Evolutionary conservation across 106 monocot species (phyloP).

Genomic region (Amphibolis antarctica): DNA sequence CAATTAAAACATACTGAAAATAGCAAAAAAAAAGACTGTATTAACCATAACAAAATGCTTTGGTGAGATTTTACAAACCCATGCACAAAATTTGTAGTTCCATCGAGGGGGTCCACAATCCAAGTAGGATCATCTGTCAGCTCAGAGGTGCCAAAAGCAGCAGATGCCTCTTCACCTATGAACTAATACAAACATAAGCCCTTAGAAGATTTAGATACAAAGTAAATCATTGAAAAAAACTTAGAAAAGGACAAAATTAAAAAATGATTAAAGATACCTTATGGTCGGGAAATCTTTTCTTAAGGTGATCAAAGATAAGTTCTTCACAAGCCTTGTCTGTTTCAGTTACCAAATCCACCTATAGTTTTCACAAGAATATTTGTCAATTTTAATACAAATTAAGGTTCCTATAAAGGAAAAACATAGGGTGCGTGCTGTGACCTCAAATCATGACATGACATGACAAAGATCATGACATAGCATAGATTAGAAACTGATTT

Average conservation of each 20-base stretch:
- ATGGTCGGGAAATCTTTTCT: constrained; percentile 68
- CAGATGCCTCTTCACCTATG: constrained; percentile 89
- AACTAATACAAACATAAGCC: constrained; percentile 26
- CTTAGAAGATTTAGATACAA: background rate
- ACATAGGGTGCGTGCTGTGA: too few species aligned
- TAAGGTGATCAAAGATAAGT: constrained; percentile 71
- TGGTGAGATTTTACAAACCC: constrained; percentile 31
- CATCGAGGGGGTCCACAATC: constrained; percentile 98
- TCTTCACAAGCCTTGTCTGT: constrained; percentile 90
- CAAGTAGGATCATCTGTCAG: constrained; percentile 84
- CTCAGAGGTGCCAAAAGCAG: constrained; percentile 56
- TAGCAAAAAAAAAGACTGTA: background rate
- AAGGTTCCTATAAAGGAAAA: too few species aligned
- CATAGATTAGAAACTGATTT: too few species aligned
- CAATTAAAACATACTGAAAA: background rate
- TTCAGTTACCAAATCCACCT: constrained; percentile 99
- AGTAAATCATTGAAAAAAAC: constrained; percentile 3
- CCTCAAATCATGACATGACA: too few species aligned
- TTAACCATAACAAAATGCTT: background rate
- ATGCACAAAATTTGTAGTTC: constrained; percentile 97
- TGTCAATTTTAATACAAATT: background rate
- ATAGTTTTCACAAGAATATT: constrained; percentile 3
- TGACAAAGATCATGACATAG: too few species aligned
- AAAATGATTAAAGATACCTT: constrained; percentile 32
- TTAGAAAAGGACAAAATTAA: background rate